phyloP scores from a whole-genome alignment of 2,329 filamentous ascomycete genomes.

The Plenodomus tracheiphilus region DNA sequence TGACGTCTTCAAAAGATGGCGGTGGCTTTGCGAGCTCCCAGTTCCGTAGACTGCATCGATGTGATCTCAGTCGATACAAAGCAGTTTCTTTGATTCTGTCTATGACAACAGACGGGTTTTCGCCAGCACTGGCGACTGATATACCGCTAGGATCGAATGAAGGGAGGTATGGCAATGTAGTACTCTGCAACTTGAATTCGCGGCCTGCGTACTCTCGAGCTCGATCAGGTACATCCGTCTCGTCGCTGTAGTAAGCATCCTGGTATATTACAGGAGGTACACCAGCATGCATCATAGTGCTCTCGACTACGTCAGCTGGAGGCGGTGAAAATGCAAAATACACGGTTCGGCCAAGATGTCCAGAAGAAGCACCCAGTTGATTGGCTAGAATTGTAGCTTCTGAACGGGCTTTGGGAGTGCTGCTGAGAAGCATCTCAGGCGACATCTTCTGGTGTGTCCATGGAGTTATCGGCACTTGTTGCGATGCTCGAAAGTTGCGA shows the following conservation, averaged over 20 bases:
- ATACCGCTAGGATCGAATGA: constrained; percentile 70
- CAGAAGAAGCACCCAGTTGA: constrained; percentile 22
- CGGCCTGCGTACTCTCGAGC: constrained; percentile 82
- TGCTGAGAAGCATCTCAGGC: constrained; percentile 16
- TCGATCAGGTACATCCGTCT: constrained; percentile 78
- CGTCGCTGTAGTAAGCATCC: constrained; percentile 82
- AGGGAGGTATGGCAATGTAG: constrained; percentile 77
- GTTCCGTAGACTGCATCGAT: constrained; percentile 63
- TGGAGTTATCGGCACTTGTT: constrained; percentile 32
- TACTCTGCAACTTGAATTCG: constrained; percentile 78
- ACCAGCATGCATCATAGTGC: constrained; percentile 60
- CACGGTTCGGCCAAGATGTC: constrained; percentile 22
- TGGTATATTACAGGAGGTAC: constrained; percentile 76
- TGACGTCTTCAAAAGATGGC: constrained; percentile 71
- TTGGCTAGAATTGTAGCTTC: constrained; percentile 22
- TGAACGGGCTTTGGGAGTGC: constrained; percentile 14
- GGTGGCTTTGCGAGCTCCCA: constrained; percentile 79
- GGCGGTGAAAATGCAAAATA: constrained; percentile 49
- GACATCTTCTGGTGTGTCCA: constrained; percentile 40
- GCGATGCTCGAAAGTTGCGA: constrained; percentile 12
- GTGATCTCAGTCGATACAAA: constrained; percentile 56
- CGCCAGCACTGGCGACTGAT: constrained; percentile 60
- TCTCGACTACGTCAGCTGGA: constrained; percentile 51
- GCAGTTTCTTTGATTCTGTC: constrained; percentile 59
- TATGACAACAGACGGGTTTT: constrained; percentile 51